These are phyloP conservation scores for Epichloe hybrida DNA, from an alignment of 2,329 filamentous ascomycete species.

Conservation along the genomic window DNA sequence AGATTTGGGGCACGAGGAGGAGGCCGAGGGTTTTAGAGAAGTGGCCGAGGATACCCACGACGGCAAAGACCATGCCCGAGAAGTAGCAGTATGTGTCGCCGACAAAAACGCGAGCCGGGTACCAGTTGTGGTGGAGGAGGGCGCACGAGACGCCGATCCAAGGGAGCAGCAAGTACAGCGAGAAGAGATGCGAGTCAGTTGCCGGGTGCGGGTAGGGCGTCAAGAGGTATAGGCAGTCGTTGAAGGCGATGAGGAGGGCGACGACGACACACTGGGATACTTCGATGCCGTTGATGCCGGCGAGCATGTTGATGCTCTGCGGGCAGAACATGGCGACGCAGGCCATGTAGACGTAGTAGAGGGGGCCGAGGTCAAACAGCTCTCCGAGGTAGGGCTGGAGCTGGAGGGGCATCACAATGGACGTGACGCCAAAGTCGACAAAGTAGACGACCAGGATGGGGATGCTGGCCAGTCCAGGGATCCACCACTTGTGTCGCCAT, in stretches of 20 bases:
- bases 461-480: constrained; percentile 84
- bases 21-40: constrained; percentile 95
- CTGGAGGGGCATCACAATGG: constrained; percentile 79
- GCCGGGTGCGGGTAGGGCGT: constrained; percentile 81
- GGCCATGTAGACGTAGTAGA: constrained; percentile 97
- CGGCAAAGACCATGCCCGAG: constrained; percentile 96
- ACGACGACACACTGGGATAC: constrained; percentile 89
- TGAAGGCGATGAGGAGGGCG: constrained; percentile 67
- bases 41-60: constrained; percentile 91
- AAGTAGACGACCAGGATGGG: constrained; percentile 95
- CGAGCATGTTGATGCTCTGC: constrained; percentile 99
- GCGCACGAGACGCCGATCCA: constrained; percentile 88
- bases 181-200: constrained; percentile 91
- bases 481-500: constrained; percentile 98
- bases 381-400: constrained; percentile 75
- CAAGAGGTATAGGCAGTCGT: constrained; percentile 78
- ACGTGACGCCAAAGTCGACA: constrained; percentile 94
- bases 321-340: constrained; percentile 93
- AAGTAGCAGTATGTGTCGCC: constrained; percentile 99
- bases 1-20: constrained; percentile 82
- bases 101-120: constrained; percentile 86
- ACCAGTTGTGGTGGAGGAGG: constrained; percentile 87
- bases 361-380: constrained; percentile 64
- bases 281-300: constrained; percentile 97
- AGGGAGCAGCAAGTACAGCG: constrained; percentile 83